Evolutionary conservation across 1,284 basidiomycete species (phyloP).

Genomic region (Ganoderma resinaceum): DNA sequence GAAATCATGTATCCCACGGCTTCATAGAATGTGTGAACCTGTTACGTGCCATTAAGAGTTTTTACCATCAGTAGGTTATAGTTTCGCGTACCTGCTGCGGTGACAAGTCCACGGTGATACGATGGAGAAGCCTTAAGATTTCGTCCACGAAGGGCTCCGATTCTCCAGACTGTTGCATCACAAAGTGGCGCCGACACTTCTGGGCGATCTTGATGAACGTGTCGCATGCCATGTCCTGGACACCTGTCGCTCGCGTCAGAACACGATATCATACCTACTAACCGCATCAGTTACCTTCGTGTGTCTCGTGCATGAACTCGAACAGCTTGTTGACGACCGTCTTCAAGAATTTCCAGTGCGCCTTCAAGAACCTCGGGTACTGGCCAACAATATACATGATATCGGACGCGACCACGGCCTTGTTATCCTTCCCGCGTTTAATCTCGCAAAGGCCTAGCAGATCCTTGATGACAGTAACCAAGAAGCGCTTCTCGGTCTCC

Average conservation of each 20-base stretch:
- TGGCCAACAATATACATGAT: constrained; percentile 99
- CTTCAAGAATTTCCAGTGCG: constrained; percentile 99
- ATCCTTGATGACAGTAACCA: constrained; percentile 99
- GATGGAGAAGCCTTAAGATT: constrained; percentile 90
- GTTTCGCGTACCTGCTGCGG: constrained; percentile 81
- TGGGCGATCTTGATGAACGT: constrained; percentile 99
- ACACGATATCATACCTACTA: constrained; percentile 20
- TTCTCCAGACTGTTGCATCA: constrained; percentile 98
- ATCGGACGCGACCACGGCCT: constrained; percentile 98
- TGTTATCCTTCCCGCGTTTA: constrained; percentile 99
- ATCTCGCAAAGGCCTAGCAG: constrained; percentile 96
- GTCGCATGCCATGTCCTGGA: constrained; percentile 99
- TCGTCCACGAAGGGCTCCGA: constrained; percentile 99
- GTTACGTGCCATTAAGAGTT: constrained; percentile 16
- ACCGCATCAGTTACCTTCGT: constrained; percentile 74
- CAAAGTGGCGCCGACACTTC: constrained; percentile 97
- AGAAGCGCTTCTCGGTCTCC: constrained; percentile 98
- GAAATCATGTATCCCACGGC: constrained; percentile 99
- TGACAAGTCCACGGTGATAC: constrained; percentile 95
- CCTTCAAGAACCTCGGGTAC: constrained; percentile 99
- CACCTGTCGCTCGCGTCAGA: constrained; percentile 59
- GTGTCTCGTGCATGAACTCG: constrained; percentile 99
- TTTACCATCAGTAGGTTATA: constrained; percentile 4
- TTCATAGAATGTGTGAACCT: constrained; percentile 98
- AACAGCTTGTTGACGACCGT: constrained; percentile 99